A percentile compares a stretch with the other conserved stretches of the same genome.
Conservation (phyloP, 2,329 filamentous ascomycete species). For the Mycocentrospora acerina region DNA sequence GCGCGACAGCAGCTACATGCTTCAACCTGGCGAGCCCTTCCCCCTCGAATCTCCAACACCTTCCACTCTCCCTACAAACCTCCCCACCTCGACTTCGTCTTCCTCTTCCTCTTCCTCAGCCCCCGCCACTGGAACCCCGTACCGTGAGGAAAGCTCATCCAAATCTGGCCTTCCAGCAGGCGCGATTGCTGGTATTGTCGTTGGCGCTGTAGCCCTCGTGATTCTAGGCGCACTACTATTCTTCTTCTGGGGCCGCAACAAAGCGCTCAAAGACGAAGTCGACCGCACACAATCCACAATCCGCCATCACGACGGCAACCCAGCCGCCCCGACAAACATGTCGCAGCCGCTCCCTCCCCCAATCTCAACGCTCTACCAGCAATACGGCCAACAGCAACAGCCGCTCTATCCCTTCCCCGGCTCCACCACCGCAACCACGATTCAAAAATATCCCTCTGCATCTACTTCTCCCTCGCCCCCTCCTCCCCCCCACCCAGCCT, state of each 20-base stretch:
- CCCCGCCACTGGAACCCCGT: not conserved
- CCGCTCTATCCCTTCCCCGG: too few relatives aligned
- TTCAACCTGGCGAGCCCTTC: slow-evolving; percentile 38
- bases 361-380: too few relatives aligned
- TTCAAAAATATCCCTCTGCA: too few relatives aligned
- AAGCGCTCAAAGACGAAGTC: slow-evolving; percentile 24
- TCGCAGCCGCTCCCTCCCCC: too few relatives aligned
- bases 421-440: too few relatives aligned
- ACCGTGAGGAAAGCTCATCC: not conserved
- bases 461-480: too few relatives aligned
- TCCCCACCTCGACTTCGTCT: slow-evolving; percentile 4
- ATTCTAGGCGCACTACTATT: slow-evolving; percentile 23
- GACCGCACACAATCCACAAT: slow-evolving; percentile 21
- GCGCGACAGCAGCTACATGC: slow-evolving; percentile 26
- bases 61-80: slow-evolving; percentile 5
- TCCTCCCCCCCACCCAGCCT: too few relatives aligned
- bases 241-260: slow-evolving; percentile 31
- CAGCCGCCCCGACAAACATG: too few relatives aligned
- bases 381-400: too few relatives aligned
- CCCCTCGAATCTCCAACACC: slow-evolving; percentile 24
- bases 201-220: slow-evolving; percentile 50
- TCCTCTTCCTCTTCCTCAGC: not conserved
- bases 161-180: slow-evolving; percentile 31
- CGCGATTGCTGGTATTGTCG: slow-evolving; percentile 56
- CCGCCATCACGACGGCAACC: too few relatives aligned